Conservation (phyloP, 768 basidiomycete species). For the Tylopilus balloui region DNA sequence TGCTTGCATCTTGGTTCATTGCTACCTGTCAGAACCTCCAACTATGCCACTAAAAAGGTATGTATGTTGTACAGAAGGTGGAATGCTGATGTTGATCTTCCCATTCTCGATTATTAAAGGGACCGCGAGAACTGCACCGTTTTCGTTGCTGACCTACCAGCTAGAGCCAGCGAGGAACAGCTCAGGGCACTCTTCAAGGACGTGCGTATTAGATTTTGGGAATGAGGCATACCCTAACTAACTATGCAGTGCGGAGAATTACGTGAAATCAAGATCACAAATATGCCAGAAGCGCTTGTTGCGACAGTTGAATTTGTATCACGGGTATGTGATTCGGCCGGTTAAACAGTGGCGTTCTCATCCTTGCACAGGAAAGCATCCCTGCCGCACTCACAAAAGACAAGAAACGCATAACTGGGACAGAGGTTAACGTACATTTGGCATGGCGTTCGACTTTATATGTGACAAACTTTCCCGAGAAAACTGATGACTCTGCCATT, state of each 20-base stretch:
- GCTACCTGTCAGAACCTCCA: constrained; percentile 37
- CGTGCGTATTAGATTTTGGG: constrained; percentile 41
- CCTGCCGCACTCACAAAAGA: constrained; percentile 90
- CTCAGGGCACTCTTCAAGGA: constrained; percentile 79
- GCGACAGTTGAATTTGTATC: constrained; percentile 88
- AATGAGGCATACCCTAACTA: background rate
- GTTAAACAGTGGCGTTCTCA: background rate
- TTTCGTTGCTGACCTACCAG: constrained; percentile 71
- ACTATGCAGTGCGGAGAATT: constrained; percentile 76
- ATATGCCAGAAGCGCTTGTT: constrained; percentile 53
- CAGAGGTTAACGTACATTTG: constrained; percentile 80
- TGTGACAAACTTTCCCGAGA: constrained; percentile 92
- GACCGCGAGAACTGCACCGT: constrained; percentile 96
- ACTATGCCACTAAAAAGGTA: constrained; percentile 58
- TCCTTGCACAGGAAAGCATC: constrained; percentile 57
- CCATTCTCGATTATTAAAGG: constrained; percentile 36
- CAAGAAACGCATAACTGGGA: constrained; percentile 76
- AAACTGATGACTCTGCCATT: constrained; percentile 71
- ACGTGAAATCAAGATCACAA: constrained; percentile 78
- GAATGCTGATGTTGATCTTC: background rate
- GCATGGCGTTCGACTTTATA: constrained; percentile 95
- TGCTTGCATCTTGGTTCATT: background rate
- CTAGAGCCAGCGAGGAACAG: constrained; percentile 55
- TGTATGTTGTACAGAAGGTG: background rate
- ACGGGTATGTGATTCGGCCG: constrained; percentile 31